Evolutionary conservation across 352 stramenopile genomes (phyloP), one percentile per base, ranked within the genome.

Genomic region (Phytophthora boehmeriae): DNA sequence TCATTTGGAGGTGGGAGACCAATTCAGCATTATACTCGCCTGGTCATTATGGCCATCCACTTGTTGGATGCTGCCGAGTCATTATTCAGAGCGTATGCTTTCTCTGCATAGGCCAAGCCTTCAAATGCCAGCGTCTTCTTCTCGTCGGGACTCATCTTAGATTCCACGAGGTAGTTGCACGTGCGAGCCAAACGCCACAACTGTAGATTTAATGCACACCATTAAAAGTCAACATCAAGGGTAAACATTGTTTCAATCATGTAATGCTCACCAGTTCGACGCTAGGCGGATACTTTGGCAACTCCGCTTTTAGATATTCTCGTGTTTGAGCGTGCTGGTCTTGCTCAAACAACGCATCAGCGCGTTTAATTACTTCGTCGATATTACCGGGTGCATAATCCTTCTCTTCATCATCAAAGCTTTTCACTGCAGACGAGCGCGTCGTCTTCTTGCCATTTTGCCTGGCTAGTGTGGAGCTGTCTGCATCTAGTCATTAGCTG

Each of bases 11-110:
- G n/a, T n/a, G n/a, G n/a, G n/a, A n/a, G n/a, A n/a, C 25, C 25
- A 30, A 30, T 30, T 30, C 25, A 30, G 6, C 3, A 28, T 13
- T 6, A 20, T 38, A 20, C 14, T 17, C 57, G 82, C 75, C 74
- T 84, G 6, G 69, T 87, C 66, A 92, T 76, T 47, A 90, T 90
- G 45, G 68, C 81, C 76, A 90, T 88, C 83, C 83, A 92, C 47
- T 90, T 88, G 66, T 90, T 90, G 9, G 78, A 69, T 2, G 74
- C 63, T 13, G 77, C 83, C 5, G 59, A 75, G 54, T 89, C 76
- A 3, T 66, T 54, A 50, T 89, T 60, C 2, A 72, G 30, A 4
- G 57, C 65, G 53, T 86, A 89, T 9, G 80, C 81, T 13, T 77
- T 76, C 60, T 90, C 70, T 19, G 79, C 79, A 43, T 70, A 69